A percentile compares a stretch with the other conserved stretches of the same genome.
Evolutionary conservation across 2,329 filamentous ascomycete genomes (phyloP).

Genomic region (Nemania diffusa): DNA sequence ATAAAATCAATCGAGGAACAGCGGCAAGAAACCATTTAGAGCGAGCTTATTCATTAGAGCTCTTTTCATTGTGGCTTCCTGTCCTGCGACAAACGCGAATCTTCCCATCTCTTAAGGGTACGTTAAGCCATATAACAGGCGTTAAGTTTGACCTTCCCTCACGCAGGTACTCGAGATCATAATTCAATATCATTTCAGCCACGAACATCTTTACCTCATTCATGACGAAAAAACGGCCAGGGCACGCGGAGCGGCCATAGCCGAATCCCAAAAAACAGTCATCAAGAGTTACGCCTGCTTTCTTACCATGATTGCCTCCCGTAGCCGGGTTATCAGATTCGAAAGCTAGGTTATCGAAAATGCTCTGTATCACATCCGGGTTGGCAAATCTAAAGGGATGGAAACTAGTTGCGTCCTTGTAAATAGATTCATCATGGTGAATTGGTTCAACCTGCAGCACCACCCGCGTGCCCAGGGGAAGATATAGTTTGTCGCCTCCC

Average conservation of each 20-base stretch:
- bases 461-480: not conserved
- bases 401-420: not conserved
- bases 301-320: not conserved
- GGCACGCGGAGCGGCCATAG: not conserved
- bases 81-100: too few relatives aligned
- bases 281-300: not conserved
- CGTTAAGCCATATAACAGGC: not conserved
- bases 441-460: slow-evolving; percentile 1
- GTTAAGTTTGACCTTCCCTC: not conserved
- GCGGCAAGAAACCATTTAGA: too few relatives aligned
- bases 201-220: slow-evolving; percentile 9
- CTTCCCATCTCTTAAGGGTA: too few relatives aligned
- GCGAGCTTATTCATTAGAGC: too few relatives aligned
- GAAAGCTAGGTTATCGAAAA: not conserved
- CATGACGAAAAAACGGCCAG: not conserved
- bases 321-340: not conserved
- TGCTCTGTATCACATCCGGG: not conserved
- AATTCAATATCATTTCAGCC: not conserved
- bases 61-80: too few relatives aligned
- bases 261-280: not conserved
- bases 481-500: too few relatives aligned
- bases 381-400: slow-evolving; percentile 5
- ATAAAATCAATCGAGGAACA: too few relatives aligned
- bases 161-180: not conserved
- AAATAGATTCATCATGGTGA: slow-evolving; percentile 6